phyloP scores from a whole-genome alignment of 768 basidiomycete species.

The Leccinum rimulosum region DNA sequence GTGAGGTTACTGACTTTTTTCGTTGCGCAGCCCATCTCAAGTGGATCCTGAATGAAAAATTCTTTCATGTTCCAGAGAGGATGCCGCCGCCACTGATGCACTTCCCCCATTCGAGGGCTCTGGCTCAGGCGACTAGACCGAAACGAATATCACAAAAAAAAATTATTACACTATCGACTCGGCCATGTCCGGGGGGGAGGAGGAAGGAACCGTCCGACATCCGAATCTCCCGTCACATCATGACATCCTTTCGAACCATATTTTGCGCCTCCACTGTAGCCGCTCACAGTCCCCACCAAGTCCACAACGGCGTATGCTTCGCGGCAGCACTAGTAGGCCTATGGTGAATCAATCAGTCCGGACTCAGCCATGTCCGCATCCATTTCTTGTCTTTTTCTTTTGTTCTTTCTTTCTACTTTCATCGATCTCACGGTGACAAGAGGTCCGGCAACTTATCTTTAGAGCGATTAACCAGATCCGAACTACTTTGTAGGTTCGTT shows the following conservation, averaged over 20 bases:
- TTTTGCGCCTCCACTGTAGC: background rate
- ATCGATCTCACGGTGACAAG: background rate
- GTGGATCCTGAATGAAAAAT: background rate
- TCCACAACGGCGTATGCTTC: background rate
- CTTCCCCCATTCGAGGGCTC: background rate
- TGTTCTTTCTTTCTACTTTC: background rate
- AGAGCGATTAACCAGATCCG: background rate
- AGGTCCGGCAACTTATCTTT: constrained; percentile 7
- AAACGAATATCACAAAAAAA: background rate
- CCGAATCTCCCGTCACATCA: background rate
- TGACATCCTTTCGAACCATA: background rate
- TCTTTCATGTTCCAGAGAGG: background rate
- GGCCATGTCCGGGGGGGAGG: background rate
- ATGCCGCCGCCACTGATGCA: background rate
- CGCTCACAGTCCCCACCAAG: background rate
- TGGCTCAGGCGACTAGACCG: background rate
- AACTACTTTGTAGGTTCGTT: background rate
- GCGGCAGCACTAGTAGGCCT: background rate
- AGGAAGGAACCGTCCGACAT: background rate
- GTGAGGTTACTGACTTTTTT: constrained; percentile 7
- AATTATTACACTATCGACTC: background rate
- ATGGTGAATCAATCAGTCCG: background rate
- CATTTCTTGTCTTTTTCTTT: background rate
- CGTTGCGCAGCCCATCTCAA: background rate
- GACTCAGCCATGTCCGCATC: constrained; percentile 7